Base-by-base conservation (phyloP, 2,329 filamentous ascomycete genomes). In the Fusarium sp. region DNA sequence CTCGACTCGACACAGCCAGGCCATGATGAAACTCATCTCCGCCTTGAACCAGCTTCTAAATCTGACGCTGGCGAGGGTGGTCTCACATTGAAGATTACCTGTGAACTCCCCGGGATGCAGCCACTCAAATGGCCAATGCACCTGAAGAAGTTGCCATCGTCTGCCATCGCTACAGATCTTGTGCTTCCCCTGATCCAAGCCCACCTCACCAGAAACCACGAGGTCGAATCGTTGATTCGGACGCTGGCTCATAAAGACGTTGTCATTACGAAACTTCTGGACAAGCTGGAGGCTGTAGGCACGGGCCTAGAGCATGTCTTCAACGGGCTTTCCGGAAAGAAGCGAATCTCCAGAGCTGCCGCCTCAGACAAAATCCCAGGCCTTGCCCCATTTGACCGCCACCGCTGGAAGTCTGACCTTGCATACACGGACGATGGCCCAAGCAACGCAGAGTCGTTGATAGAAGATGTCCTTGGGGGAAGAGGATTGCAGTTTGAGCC, bases 71-170 rank as follows among this genome's bases (percentile, higher is more conserved):
- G 81, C 30, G 82, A 83, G 3, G 83, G 83, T 11, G 83, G 87
- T 23, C 80, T 91, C 23, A 82, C 79, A 10, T 80, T 95, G 41
- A 85, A 87, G 45, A 84, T 93, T 32, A 90, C 85, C 5, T 90
- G 90, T 66, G 82, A 87, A 10, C 85, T 96, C 14, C 91, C 92
- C n/a, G 90, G 90, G 1, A 84, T 95, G 34, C 84, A 87, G 57
- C 87, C 90, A 6, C 84, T 96, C 39, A 84, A 84, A 69, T 96
- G 94, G 94, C 87, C 87, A 0, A 85, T 95, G 66, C 82, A 87
- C 57, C 82, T 96, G 20, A 80, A 79, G 32, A 88, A 86, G 70
- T 82, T 82, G 23, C 81, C 85, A 2, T 76, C 84, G 10, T 83
- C 84, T 20, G 80, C 82, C 14, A 78, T 89, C 6, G 83, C 87